phyloP scores from a whole-genome alignment of 257 asterid genomes.

The Nicotiana attenuata region DNA sequence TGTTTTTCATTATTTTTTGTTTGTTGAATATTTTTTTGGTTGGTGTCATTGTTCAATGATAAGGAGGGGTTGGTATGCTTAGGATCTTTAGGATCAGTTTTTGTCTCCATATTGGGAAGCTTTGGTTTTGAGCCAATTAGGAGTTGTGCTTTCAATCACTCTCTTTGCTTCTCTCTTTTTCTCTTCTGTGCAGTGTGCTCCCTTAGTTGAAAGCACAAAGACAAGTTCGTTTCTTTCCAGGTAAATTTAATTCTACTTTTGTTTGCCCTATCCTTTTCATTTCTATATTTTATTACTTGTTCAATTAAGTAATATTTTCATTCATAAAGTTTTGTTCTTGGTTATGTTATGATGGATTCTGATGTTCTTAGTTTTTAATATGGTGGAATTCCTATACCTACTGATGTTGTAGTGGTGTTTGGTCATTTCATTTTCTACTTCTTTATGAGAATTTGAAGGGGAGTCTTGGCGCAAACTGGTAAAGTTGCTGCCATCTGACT shows the following conservation, averaged over 20 bases:
- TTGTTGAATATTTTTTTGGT: conserved; percentile 27
- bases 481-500: too few species aligned
- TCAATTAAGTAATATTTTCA: neutral
- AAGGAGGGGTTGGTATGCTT: conserved; percentile 45
- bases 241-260: conserved; percentile 22
- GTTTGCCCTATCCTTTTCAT: neutral
- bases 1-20: conserved; percentile 23
- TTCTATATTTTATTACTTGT: conserved; percentile 1
- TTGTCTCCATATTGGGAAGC: conserved; percentile 43
- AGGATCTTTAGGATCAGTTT: conserved; percentile 46
- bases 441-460: neutral
- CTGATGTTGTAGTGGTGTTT: neutral
- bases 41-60: conserved; percentile 79
- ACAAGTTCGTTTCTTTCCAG: conserved; percentile 28
- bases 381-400: neutral
- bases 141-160: conserved; percentile 35
- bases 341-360: neutral
- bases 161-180: conserved; percentile 18
- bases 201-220: conserved; percentile 33
- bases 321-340: conserved; percentile 13
- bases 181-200: conserved; percentile 13
- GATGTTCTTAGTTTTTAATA: conserved; percentile 2
- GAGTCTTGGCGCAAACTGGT: too few species aligned
- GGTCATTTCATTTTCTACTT: neutral
- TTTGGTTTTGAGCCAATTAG: conserved; percentile 36